phyloP scores from a whole-genome alignment of 2,329 filamentous ascomycete species.

The Hymenoscyphus occultus region DNA sequence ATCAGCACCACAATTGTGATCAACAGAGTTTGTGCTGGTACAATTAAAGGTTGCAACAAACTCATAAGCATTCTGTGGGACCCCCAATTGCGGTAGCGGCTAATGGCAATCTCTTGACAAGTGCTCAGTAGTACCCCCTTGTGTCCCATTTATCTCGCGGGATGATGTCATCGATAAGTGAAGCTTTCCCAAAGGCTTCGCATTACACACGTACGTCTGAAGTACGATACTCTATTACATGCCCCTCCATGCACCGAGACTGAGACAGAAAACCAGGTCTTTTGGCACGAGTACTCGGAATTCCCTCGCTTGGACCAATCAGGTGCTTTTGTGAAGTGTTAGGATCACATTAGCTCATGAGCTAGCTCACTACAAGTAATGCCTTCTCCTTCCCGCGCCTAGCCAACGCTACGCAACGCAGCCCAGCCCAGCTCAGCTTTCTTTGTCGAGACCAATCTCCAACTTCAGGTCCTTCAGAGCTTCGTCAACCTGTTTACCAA shows the following conservation, averaged over 20 bases:
- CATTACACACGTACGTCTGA: too few species aligned
- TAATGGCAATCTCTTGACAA: too few species aligned
- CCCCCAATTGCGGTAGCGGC: too few species aligned
- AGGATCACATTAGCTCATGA: not conserved
- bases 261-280: not conserved
- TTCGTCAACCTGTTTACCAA: not conserved
- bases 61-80: too few species aligned
- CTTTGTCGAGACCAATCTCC: not conserved
- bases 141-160: not conserved
- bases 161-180: slow-evolving; percentile 4
- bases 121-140: too few species aligned
- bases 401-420: too few species aligned
- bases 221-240: not conserved
- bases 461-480: not conserved
- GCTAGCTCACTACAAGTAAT: not conserved
- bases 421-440: not conserved
- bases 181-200: not conserved
- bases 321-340: not conserved
- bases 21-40: too few species aligned
- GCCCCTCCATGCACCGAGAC: not conserved
- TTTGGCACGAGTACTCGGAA: not conserved
- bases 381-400: not conserved
- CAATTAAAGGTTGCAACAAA: too few species aligned
- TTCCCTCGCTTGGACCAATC: not conserved
- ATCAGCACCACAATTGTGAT: too few species aligned